Evolutionary conservation across 768 basidiomycete species (phyloP).

Genomic region (Auriscalpium microsporum): DNA sequence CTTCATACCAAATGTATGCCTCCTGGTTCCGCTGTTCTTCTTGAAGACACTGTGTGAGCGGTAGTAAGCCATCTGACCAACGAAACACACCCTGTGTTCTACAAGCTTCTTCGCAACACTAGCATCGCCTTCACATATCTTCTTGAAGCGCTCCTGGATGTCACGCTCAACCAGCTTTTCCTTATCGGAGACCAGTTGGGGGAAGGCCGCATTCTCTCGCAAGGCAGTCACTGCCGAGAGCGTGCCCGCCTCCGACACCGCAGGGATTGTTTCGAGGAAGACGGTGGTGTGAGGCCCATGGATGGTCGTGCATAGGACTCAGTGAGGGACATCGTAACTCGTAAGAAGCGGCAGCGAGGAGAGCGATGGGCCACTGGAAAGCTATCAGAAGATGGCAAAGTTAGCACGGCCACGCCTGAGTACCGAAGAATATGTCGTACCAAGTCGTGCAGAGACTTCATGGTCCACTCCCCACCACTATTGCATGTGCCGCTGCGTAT

Average conservation of each 20-base stretch:
- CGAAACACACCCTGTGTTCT: slow-evolving; percentile 68
- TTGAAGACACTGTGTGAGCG: slow-evolving; percentile 66
- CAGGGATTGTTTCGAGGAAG: slow-evolving; percentile 50
- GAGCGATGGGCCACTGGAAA: slow-evolving; percentile 79
- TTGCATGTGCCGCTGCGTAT: slow-evolving; percentile 62
- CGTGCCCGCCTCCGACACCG: slow-evolving; percentile 46
- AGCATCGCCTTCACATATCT: slow-evolving; percentile 90
- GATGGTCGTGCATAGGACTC: slow-evolving; percentile 87
- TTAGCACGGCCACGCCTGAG: slow-evolving; percentile 7
- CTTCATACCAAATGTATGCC: slow-evolving; percentile 97
- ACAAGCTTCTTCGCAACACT: slow-evolving; percentile 85
- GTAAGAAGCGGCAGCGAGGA: slow-evolving; percentile 85
- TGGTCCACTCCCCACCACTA: slow-evolving; percentile 85
- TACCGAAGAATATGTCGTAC: slow-evolving; percentile 36
- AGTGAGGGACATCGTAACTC: slow-evolving; percentile 51
- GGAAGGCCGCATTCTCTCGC: slow-evolving; percentile 26
- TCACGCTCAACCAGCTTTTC: slow-evolving; percentile 81
- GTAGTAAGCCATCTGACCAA: not conserved
- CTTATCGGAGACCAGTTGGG: slow-evolving; percentile 37
- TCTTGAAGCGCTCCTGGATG: slow-evolving; percentile 79
- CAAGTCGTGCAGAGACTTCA: slow-evolving; percentile 77
- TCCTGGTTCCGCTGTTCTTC: slow-evolving; percentile 96
- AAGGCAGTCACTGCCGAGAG: slow-evolving; percentile 34
- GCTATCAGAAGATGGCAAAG: slow-evolving; percentile 31
- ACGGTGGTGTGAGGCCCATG: slow-evolving; percentile 60